Evolutionary conservation across 2,329 filamentous ascomycete genomes (phyloP).

Genomic region (Elsinoe necatrix): DNA sequence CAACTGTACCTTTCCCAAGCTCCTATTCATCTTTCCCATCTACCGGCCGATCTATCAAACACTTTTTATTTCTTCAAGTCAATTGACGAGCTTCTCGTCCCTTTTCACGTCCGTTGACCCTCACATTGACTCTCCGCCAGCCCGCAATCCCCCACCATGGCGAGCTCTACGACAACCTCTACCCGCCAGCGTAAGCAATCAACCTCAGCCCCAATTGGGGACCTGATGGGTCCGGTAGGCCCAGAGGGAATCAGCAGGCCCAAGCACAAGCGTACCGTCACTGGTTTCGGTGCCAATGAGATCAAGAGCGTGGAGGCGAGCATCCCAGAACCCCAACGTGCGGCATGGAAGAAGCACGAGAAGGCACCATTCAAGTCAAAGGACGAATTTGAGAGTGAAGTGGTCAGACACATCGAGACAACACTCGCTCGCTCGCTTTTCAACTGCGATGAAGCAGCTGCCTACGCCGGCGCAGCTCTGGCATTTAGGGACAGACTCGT

Average conservation of each 20-base stretch:
- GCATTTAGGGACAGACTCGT: conserved; percentile 90
- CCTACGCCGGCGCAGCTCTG: conserved; percentile 82
- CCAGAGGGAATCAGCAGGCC: conserved; percentile 73
- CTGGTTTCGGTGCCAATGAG: conserved; percentile 80
- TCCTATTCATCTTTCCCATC: conserved; percentile 6
- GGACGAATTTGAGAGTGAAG: conserved; percentile 74
- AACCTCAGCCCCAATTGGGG: conserved; percentile 70
- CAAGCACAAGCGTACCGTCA: conserved; percentile 96
- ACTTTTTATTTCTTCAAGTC: conserved; percentile 5
- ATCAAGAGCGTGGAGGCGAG: conserved; percentile 89
- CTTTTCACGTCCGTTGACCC: not conserved
- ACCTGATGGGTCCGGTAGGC: conserved; percentile 78
- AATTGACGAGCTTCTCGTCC: conserved; percentile 10
- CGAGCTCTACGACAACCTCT: conserved; percentile 25
- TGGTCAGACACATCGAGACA: conserved; percentile 92
- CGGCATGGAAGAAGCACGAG: conserved; percentile 59
- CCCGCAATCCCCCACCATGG: conserved; percentile 19
- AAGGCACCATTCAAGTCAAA: conserved; percentile 56
- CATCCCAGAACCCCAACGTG: conserved; percentile 82
- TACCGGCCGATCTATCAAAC: conserved; percentile 1
- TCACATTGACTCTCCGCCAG: not conserved
- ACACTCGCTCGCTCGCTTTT: conserved; percentile 91
- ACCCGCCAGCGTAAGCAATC: conserved; percentile 72
- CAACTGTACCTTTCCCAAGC: conserved; percentile 7
- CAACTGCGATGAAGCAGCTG: conserved; percentile 93